Evolutionary conservation across 305 asterid genomes (phyloP).

Genomic region (Rubia peregrina): DNA sequence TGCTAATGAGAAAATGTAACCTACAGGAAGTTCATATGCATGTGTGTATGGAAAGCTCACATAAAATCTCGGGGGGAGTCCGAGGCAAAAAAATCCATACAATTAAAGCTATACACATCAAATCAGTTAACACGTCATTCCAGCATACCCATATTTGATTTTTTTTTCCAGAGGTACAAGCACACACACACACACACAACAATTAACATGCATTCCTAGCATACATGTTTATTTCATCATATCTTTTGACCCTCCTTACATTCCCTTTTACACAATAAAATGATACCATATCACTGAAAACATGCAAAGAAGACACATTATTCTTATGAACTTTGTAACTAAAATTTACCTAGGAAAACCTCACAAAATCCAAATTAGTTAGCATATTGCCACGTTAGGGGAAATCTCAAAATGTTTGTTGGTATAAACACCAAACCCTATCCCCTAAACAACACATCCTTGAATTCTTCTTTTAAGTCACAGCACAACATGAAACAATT

Average conservation of each 20-base stretch:
- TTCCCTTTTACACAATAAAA: too few relatives aligned
- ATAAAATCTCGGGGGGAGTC: neutral
- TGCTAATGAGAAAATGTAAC: conserved; percentile 14
- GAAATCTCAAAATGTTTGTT: neutral
- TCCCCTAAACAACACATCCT: neutral
- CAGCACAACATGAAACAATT: too few relatives aligned
- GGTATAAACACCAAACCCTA: neutral
- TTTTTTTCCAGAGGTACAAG: neutral
- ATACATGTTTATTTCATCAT: neutral
- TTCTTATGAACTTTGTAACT: too few relatives aligned
- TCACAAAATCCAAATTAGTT: too few relatives aligned
- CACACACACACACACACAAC: neutral
- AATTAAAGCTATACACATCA: neutral
- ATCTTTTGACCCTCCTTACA: neutral
- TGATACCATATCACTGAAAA: too few relatives aligned
- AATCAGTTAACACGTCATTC: neutral
- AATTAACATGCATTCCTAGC: neutral
- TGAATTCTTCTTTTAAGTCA: neutral
- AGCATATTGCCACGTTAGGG: neutral
- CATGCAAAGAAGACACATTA: too few relatives aligned
- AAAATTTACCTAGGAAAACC: too few relatives aligned
- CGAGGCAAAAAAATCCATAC: neutral
- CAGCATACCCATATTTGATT: neutral
- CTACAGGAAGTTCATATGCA: conserved; percentile 53
- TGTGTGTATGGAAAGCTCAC: too few relatives aligned